phyloP scores from a whole-genome alignment of 129 eudicot genomes.

The Deinandra increscens region DNA sequence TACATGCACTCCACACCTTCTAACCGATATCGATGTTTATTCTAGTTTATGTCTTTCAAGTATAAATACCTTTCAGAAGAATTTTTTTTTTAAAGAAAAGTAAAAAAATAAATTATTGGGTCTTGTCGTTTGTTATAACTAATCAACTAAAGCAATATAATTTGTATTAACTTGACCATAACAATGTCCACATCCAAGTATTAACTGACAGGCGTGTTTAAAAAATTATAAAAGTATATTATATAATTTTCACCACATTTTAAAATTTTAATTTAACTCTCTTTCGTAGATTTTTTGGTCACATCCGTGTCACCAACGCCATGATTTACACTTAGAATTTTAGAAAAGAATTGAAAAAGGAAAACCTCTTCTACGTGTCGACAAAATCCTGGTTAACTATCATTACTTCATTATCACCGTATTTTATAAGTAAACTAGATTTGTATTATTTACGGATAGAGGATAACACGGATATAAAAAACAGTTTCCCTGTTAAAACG shows the following conservation, averaged over 20 bases:
- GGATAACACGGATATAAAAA: no score
- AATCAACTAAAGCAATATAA: conserved; percentile 6
- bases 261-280: background rate
- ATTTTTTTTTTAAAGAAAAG: no score
- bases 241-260: background rate
- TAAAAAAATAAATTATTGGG: no score
- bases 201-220: background rate
- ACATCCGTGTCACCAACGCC: background rate
- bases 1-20: no score
- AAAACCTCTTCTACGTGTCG: background rate
- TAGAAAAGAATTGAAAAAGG: background rate
- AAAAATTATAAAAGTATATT: background rate
- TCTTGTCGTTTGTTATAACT: conserved; percentile 16
- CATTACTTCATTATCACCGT: background rate
- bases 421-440: no score
- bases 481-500: no score
- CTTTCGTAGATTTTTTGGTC: background rate
- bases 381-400: conserved; percentile 6
- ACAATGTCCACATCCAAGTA: conserved; percentile 26
- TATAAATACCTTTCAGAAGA: no score
- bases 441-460: no score
- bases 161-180: conserved; percentile 32
- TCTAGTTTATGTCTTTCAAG: no score
- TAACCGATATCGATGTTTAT: no score
- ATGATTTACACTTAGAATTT: background rate